phyloP scores from a whole-genome alignment of 805 yeast species.

The Torulaspora microellipsoides region DNA sequence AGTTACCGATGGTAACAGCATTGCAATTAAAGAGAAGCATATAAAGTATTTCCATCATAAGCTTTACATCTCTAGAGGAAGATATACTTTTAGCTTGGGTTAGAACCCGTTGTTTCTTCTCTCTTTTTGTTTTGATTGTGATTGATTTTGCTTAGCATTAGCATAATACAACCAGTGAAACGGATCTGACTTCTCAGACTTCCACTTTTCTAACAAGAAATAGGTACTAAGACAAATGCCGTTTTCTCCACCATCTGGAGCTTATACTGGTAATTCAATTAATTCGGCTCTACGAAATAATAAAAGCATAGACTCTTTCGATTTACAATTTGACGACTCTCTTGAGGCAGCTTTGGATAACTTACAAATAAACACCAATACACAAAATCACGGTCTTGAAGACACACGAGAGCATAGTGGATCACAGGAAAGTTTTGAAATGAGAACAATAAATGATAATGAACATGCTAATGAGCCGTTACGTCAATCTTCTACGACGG shows the following conservation, averaged over 20 bases:
- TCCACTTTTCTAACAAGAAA: neutral
- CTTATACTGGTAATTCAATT: constrained; percentile 9
- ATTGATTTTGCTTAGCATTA: no score
- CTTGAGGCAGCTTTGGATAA: constrained; percentile 60
- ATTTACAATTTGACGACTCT: constrained; percentile 58
- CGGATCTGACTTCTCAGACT: neutral
- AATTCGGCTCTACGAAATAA: constrained; percentile 7
- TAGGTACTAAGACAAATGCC: constrained; percentile 18
- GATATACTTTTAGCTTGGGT: no score
- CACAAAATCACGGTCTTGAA: constrained; percentile 31
- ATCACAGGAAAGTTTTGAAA: constrained; percentile 27
- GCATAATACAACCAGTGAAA: no score
- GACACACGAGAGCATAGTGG: constrained; percentile 30
- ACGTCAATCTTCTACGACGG: constrained; percentile 20
- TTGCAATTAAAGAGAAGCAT: no score
- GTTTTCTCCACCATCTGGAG: constrained; percentile 22
- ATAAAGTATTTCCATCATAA: no score
- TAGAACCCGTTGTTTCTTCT: no score
- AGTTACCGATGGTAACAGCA: no score
- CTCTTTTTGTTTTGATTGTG: no score
- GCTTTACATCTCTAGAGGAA: no score
- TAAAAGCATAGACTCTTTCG: constrained; percentile 45
- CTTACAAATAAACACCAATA: constrained; percentile 40
- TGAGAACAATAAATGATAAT: constrained; percentile 22
- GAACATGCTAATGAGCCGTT: constrained; percentile 5